Conservation (phyloP, 2,329 filamentous ascomycete genomes). For the Monosporascus sp. region DNA sequence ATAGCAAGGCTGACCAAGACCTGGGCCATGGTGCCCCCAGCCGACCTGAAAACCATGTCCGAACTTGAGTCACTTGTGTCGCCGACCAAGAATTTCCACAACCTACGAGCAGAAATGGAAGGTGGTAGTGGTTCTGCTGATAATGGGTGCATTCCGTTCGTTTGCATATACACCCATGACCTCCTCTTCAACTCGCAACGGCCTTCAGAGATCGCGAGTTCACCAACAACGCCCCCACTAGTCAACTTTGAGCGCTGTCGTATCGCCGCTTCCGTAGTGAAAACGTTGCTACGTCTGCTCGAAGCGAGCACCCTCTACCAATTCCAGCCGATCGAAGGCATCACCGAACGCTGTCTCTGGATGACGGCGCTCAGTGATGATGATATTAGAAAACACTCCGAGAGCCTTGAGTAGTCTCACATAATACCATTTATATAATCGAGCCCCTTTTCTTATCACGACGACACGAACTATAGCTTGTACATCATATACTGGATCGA, state of each 20-base stretch:
- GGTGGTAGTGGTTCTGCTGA: constrained; percentile 49
- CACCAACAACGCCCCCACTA: constrained; percentile 60
- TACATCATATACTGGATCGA: constrained; percentile 14
- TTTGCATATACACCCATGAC: constrained; percentile 79
- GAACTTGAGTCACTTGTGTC: constrained; percentile 70
- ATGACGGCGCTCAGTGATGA: constrained; percentile 70
- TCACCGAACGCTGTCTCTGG: constrained; percentile 80
- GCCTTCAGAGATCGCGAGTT: constrained; percentile 67
- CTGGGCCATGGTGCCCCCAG: constrained; percentile 63
- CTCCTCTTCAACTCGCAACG: constrained; percentile 77
- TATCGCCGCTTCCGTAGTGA: constrained; percentile 69
- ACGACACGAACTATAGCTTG: constrained; percentile 11
- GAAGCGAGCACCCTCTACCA: constrained; percentile 72
- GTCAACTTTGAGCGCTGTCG: constrained; percentile 83
- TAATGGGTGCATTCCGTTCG: constrained; percentile 75
- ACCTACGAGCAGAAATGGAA: constrained; percentile 76
- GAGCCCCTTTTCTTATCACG: neutral
- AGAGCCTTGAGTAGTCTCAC: constrained; percentile 38
- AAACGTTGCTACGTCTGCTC: constrained; percentile 71
- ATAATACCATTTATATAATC: neutral
- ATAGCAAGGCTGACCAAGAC: constrained; percentile 63
- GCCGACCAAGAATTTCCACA: constrained; percentile 72
- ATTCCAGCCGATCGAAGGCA: constrained; percentile 69
- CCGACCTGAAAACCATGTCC: constrained; percentile 60
- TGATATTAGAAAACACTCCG: constrained; percentile 59